Conservation (phyloP, 441 rosid genomes). For the Gossypium trilobum region DNA sequence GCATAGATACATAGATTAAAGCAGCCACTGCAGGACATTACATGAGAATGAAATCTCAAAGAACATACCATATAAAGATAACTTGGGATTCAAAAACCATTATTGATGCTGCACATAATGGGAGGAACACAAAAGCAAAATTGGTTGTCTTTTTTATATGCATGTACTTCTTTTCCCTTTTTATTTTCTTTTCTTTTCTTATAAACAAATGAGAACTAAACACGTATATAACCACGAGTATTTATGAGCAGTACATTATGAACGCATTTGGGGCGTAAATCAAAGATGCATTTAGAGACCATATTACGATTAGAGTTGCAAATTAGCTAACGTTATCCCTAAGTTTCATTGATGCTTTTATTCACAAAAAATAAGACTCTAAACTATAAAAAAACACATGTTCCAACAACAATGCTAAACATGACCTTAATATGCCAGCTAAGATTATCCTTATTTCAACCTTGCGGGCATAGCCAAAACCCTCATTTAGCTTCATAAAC, state of each 20-base stretch:
- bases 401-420: neutral
- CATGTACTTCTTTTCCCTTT: neutral
- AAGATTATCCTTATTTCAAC: neutral
- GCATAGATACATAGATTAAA: neutral
- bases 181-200: neutral
- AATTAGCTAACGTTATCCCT: neutral
- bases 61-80: neutral
- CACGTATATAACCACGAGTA: neutral
- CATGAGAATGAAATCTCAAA: neutral
- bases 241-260: neutral
- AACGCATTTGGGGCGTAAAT: neutral
- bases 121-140: neutral
- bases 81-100: neutral
- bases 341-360: neutral
- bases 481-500: neutral
- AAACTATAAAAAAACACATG: neutral
- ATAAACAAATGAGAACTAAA: neutral
- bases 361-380: neutral
- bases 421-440: neutral
- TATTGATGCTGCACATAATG: neutral
- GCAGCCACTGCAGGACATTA: neutral
- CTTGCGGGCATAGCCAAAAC: neutral
- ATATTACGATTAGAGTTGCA: neutral
- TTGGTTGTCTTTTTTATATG: neutral
- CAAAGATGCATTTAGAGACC: neutral